These are phyloP conservation scores for Draba incana DNA, from an alignment of 345 rosid species.

Conservation along the genomic window DNA sequence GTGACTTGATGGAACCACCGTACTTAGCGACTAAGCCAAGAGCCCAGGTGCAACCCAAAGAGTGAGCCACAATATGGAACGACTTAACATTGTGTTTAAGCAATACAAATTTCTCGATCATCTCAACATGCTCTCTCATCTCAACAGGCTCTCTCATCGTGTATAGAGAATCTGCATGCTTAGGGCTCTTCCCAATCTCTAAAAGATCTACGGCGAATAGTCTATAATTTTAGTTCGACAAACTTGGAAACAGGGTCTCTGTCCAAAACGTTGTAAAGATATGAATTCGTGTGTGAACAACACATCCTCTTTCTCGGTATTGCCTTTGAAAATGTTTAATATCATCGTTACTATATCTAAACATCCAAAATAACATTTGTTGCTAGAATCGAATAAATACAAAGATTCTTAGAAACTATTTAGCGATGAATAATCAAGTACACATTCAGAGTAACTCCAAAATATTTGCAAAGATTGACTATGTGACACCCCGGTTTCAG, in stretches of 20 bases:
- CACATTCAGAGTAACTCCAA: too few species aligned
- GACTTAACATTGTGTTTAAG: constrained; percentile 64
- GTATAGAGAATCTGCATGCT: constrained; percentile 84
- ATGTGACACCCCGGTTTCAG: too few species aligned
- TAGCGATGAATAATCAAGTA: too few species aligned
- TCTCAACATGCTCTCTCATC: constrained; percentile 76
- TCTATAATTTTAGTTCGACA: constrained; percentile 58
- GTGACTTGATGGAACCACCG: constrained; percentile 69
- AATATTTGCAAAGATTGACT: too few species aligned
- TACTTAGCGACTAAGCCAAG: constrained; percentile 75
- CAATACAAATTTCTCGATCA: constrained; percentile 75
- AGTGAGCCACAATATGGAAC: constrained; percentile 94
- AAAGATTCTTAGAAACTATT: too few species aligned
- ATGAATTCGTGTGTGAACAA: constrained; percentile 92
- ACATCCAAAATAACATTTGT: background rate
- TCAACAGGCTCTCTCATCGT: too few species aligned
- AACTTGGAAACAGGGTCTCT: constrained; percentile 81
- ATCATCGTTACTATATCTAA: background rate
- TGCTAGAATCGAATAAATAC: too few species aligned
- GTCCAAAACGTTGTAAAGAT: constrained; percentile 92
- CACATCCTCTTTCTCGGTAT: constrained; percentile 59
- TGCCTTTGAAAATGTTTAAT: constrained; percentile 11
- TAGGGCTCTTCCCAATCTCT: constrained; percentile 92
- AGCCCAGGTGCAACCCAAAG: constrained; percentile 95
- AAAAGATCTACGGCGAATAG: constrained; percentile 81